Base-by-base conservation (phyloP, 352 stramenopile genomes). In the Pythium folliculosum region DNA sequence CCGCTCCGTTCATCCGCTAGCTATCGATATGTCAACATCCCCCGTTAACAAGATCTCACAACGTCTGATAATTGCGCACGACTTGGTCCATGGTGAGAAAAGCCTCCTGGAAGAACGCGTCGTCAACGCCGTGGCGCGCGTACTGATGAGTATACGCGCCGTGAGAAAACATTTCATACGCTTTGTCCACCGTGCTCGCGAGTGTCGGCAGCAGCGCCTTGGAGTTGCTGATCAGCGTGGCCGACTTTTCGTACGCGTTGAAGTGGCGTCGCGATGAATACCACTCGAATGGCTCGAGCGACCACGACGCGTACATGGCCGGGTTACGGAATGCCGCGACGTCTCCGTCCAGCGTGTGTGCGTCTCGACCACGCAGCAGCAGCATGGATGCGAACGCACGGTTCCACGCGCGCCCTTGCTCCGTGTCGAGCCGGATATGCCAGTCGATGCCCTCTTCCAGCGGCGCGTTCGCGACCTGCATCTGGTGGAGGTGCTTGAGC, bases 81-180 rank as follows among this genome's bases (percentile, higher is more conserved):
- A 93, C 71, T 48, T 93, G 85, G 60, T 92, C 85, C n/a, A 91
- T 70, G 22, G 72, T 72, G 16, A 93, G 73, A 63, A 92, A 93
- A 32, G 75, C 63, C 48, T 80, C 69, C 66, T 89, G 77, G 57
- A 92, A 92, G 54, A 86, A 90, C 5, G 75, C 76, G 22, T 75
- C 61, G 23, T 89, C 81, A 17, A 92, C 71, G 17, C 65, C 71
- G 70, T 89, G 72, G 12, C 73, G 78, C 17, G 72, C 68, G 62
- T 91, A 93, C 69, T 90, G 78, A 30, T 92, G 83, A 21, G 89
- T 49, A 67, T 89, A 91, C 25, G 82, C 83, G 22, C 75, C 71
- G 38, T 84, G 75, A 0, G 73, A 66, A 56, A 88, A 93, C 83
- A 93, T 93, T 10, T 84, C 67, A 49, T 90, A 74, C 14, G 80